Percentiles rank a stretch among this genome's conserved stretches.
Conservation (phyloP, 768 basidiomycete genomes). For the Boletus tomentosulus region DNA sequence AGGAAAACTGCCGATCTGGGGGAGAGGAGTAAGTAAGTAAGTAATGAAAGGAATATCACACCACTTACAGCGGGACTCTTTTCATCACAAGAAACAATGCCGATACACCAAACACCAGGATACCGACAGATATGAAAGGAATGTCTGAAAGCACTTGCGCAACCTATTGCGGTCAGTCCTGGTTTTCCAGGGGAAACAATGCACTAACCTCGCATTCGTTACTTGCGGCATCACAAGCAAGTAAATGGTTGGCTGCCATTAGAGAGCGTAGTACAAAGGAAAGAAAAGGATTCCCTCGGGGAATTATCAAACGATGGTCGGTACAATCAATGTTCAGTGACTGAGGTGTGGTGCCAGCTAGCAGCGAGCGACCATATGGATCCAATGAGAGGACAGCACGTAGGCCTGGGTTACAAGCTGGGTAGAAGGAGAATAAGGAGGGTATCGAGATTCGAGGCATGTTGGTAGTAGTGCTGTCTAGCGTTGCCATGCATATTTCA, state of each 20-base stretch:
- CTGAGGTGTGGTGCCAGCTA: not conserved
- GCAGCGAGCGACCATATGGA: not conserved
- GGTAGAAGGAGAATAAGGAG: not conserved
- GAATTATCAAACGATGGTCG: not conserved
- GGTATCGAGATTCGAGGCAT: not conserved
- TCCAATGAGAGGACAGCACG: not conserved
- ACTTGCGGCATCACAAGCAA: constrained; percentile 21
- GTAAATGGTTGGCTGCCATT: constrained; percentile 16
- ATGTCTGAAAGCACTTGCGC: constrained; percentile 58
- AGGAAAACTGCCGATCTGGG: constrained; percentile 47
- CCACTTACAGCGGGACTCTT: constrained; percentile 48
- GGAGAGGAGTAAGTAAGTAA: not conserved
- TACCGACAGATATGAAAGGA: constrained; percentile 62
- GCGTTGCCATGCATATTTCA: constrained; percentile 16
- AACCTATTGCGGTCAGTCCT: constrained; percentile 36
- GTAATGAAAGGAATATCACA: not conserved
- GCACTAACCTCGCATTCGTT: constrained; percentile 42
- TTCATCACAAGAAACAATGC: constrained; percentile 52
- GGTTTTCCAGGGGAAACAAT: not conserved
- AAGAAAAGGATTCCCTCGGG: not conserved
- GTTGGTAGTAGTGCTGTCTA: not conserved
- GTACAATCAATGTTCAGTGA: not conserved
- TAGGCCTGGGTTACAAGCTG: not conserved
- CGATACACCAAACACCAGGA: constrained; percentile 59
- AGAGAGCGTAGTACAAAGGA: constrained; percentile 5